Evolutionary conservation across 148 eudicot genomes (phyloP).

Genomic region (Camellia sinensis): DNA sequence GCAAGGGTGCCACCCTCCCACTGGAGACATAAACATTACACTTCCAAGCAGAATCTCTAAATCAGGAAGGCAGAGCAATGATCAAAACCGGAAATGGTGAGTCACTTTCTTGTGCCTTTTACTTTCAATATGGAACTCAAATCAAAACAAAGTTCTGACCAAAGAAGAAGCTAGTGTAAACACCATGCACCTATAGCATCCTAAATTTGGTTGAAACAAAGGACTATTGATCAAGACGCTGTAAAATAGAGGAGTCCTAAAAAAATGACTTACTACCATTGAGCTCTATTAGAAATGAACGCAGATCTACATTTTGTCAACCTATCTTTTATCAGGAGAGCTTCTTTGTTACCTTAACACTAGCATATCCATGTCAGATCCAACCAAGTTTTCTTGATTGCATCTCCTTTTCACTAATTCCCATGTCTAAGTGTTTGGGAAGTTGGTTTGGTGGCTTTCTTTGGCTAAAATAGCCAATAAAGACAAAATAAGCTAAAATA

Average conservation of each 20-base stretch:
- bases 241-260: not conserved
- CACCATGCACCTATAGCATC: not conserved
- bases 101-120: not conserved
- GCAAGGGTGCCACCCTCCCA: too few relatives aligned
- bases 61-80: not conserved
- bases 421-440: not conserved
- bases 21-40: not conserved
- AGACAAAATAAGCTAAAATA: too few relatives aligned
- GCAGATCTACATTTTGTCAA: not conserved
- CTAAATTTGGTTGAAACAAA: not conserved
- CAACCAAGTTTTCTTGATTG: not conserved
- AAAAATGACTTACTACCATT: not conserved
- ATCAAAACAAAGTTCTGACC: not conserved
- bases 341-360: not conserved
- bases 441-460: too few relatives aligned
- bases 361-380: not conserved
- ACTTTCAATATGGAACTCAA: not conserved
- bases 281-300: not conserved
- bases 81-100: not conserved
- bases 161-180: not conserved
- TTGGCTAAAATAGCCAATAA: too few relatives aligned
- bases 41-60: not conserved
- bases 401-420: not conserved
- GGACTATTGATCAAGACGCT: not conserved
- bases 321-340: not conserved